A percentile compares a stretch with the other conserved stretches of the same genome.
phyloP scores from a whole-genome alignment of 345 rosid genomes.

The Microcos paniculata region DNA sequence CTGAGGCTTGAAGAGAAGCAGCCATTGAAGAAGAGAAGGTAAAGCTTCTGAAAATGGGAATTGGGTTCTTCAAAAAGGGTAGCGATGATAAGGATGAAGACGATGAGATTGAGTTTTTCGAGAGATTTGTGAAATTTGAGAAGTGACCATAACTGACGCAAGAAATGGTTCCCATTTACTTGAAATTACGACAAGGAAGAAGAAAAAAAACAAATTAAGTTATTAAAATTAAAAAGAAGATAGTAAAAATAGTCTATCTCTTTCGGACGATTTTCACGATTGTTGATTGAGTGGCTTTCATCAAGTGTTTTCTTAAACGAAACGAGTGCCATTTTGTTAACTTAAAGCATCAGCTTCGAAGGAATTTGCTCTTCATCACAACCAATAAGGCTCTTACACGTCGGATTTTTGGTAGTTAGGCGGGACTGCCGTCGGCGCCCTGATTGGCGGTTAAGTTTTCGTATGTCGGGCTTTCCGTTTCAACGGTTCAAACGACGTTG shows the following conservation, averaged over 20 bases:
- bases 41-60: conserved; percentile 17
- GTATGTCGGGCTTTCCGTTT: too few relatives aligned
- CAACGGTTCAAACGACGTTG: too few relatives aligned
- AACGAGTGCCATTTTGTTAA: not conserved
- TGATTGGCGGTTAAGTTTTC: not conserved
- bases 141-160: conserved; percentile 22
- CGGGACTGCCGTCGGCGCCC: not conserved
- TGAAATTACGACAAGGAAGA: not conserved
- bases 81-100: not conserved
- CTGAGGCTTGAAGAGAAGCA: conserved; percentile 41
- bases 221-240: too few relatives aligned
- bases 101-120: conserved; percentile 23
- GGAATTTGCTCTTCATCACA: not conserved
- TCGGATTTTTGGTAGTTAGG: not conserved
- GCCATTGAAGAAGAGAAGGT: conserved; percentile 30
- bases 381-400: conserved; percentile 6
- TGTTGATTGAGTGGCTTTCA: not conserved
- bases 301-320: not conserved
- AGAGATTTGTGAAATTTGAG: conserved; percentile 14
- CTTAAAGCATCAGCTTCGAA: not conserved
- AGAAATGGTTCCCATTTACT: conserved; percentile 43
- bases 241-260: not conserved
- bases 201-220: not conserved
- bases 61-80: conserved; percentile 11
- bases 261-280: not conserved